Evolutionary conservation across 306 rosid species (phyloP).

Genomic region (Prunus davidiana): DNA sequence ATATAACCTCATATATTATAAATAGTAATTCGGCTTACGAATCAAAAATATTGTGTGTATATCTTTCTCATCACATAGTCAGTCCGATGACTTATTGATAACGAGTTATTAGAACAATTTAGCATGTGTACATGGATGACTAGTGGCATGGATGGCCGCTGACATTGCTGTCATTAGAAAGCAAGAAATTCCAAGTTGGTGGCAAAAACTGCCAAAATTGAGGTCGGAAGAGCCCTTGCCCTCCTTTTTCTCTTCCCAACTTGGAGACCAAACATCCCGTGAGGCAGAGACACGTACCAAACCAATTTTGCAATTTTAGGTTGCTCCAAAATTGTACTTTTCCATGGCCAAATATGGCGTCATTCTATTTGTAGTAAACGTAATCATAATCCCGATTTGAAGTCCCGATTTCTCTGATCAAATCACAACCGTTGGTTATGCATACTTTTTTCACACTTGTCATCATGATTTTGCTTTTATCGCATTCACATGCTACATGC

Average conservation of each 20-base stretch:
- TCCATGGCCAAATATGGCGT: not conserved
- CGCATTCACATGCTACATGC: not conserved
- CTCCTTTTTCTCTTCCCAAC: not conserved
- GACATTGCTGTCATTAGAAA: not conserved
- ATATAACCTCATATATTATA: too few relatives aligned
- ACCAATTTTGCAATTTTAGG: not conserved
- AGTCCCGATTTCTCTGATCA: not conserved
- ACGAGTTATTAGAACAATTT: not conserved
- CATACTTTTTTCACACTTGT: not conserved
- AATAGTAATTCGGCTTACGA: too few relatives aligned
- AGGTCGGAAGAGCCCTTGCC: not conserved
- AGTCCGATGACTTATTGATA: too few relatives aligned
- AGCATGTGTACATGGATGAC: not conserved
- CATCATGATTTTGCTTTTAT: not conserved
- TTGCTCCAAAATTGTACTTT: constrained; percentile 10
- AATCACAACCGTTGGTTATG: not conserved
- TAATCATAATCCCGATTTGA: not conserved
- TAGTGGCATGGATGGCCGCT: not conserved
- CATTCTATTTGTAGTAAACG: not conserved
- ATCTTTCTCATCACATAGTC: too few relatives aligned
- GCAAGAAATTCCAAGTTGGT: not conserved
- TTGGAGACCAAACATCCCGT: not conserved
- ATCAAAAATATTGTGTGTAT: too few relatives aligned
- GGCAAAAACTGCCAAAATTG: not conserved
- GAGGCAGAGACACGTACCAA: not conserved